Percentiles rank a stretch among this genome's conserved stretches.
Evolutionary conservation across 768 basidiomycete genomes (phyloP).

Genomic region (Tremella yokohamensis): DNA sequence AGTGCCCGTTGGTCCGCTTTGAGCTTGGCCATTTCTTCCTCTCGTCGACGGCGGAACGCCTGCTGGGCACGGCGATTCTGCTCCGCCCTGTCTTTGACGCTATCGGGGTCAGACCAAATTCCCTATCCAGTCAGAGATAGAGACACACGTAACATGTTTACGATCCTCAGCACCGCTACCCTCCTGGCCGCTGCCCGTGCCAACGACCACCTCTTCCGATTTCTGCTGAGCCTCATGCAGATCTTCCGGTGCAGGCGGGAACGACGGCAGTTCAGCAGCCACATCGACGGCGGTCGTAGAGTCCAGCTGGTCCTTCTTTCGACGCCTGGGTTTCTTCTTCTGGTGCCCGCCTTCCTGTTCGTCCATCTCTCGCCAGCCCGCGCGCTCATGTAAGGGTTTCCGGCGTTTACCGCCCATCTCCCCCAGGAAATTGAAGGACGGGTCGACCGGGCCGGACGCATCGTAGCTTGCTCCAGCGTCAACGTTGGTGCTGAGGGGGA

Average conservation of each 20-base stretch:
- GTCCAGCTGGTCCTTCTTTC: constrained; percentile 7
- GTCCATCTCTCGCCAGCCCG: constrained; percentile 46
- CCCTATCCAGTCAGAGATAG: neutral
- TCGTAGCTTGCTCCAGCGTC: neutral
- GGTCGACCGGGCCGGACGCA: neutral
- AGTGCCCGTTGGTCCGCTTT: constrained; percentile 31
- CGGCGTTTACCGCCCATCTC: constrained; percentile 46
- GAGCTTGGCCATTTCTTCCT: constrained; percentile 52
- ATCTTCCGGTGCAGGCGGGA: constrained; percentile 6
- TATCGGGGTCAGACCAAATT: neutral
- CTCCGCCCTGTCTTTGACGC: constrained; percentile 61
- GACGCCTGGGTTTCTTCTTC: neutral
- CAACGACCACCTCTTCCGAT: constrained; percentile 3
- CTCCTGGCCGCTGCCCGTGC: neutral
- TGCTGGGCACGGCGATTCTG: constrained; percentile 93
- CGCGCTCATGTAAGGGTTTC: constrained; percentile 35
- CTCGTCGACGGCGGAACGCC: constrained; percentile 82
- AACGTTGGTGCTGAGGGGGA: neutral
- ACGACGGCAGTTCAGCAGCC: too few species aligned
- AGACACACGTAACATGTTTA: neutral
- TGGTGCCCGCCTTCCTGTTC: constrained; percentile 13
- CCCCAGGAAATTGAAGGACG: constrained; percentile 6
- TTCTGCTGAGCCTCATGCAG: constrained; percentile 7
- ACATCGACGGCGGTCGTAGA: too few species aligned
- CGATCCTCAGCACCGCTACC: neutral